phyloP scores from a whole-genome alignment of 2,329 filamentous ascomycete genomes.

The Esteya vermicola region DNA sequence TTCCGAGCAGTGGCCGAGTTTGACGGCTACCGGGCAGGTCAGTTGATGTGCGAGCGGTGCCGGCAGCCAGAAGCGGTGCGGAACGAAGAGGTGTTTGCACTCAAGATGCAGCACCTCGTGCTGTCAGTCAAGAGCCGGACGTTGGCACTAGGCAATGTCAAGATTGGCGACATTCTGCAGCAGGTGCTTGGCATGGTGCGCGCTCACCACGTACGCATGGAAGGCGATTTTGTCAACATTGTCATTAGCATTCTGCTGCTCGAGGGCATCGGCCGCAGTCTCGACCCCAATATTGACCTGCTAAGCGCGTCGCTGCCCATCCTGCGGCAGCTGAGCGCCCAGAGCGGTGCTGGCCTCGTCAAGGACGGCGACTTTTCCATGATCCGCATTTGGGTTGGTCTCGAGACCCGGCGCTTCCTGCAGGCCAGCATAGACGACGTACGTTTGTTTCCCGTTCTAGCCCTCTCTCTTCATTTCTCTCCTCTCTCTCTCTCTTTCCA shows the following conservation, averaged over 20 bases:
- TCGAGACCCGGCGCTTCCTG: slow-evolving; percentile 79
- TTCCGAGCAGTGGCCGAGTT: slow-evolving; percentile 96
- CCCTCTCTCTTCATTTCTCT: not conserved
- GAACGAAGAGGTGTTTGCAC: slow-evolving; percentile 77
- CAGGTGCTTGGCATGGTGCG: slow-evolving; percentile 87
- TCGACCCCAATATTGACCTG: slow-evolving; percentile 79
- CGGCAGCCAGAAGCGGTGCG: slow-evolving; percentile 83
- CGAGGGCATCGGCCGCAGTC: slow-evolving; percentile 78
- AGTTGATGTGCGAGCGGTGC: slow-evolving; percentile 92
- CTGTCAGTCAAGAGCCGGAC: slow-evolving; percentile 81
- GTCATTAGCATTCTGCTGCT: slow-evolving; percentile 87
- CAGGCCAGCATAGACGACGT: slow-evolving; percentile 83
- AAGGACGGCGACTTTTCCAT: slow-evolving; percentile 67
- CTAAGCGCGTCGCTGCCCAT: slow-evolving; percentile 81
- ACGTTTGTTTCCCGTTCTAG: slow-evolving; percentile 21
- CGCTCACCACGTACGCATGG: slow-evolving; percentile 78
- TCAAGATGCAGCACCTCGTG: slow-evolving; percentile 95
- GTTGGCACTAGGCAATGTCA: slow-evolving; percentile 83
- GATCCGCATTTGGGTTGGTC: slow-evolving; percentile 79
- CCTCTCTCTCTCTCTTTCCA: not conserved
- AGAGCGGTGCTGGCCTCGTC: slow-evolving; percentile 56
- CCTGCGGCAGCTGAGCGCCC: slow-evolving; percentile 69
- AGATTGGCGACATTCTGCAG: slow-evolving; percentile 89
- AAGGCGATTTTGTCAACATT: slow-evolving; percentile 97
- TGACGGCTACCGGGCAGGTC: slow-evolving; percentile 86